A percentile compares a stretch with the other conserved stretches of the same genome.
phyloP scores from a whole-genome alignment of 2,329 filamentous ascomycete species.

The Elsinoe fawcettii region DNA sequence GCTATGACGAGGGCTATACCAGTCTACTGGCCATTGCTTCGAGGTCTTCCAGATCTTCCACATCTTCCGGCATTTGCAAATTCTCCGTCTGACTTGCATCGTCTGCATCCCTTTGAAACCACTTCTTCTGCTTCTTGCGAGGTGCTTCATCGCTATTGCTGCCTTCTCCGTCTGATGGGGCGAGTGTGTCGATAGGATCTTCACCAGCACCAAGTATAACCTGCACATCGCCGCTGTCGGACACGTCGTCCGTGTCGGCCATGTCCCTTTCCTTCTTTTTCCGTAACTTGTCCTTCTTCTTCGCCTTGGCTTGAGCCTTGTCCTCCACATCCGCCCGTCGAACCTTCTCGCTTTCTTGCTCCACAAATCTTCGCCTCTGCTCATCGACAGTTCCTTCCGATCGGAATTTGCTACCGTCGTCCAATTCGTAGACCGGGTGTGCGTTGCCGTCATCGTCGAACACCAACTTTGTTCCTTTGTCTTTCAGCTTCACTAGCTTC shows the following conservation, averaged over 20 bases:
- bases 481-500: slow-evolving; percentile 82
- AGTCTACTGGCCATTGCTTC: slow-evolving; percentile 69
- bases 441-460: slow-evolving; percentile 89
- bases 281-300: slow-evolving; percentile 66
- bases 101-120: slow-evolving; percentile 63
- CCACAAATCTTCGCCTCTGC: slow-evolving; percentile 70
- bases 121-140: slow-evolving; percentile 65
- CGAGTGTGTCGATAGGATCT: slow-evolving; percentile 23
- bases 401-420: slow-evolving; percentile 73
- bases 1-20: slow-evolving; percentile 35
- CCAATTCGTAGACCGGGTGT: slow-evolving; percentile 80
- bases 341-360: slow-evolving; percentile 64
- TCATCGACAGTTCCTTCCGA: slow-evolving; percentile 65
- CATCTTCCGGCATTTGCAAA: slow-evolving; percentile 54
- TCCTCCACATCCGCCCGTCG: slow-evolving; percentile 70
- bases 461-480: slow-evolving; percentile 73
- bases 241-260: slow-evolving; percentile 41
- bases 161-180: slow-evolving; percentile 31
- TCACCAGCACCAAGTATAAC: slow-evolving; percentile 24
- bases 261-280: slow-evolving; percentile 62
- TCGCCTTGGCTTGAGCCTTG: slow-evolving; percentile 71
- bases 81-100: slow-evolving; percentile 40
- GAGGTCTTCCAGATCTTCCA: slow-evolving; percentile 70
- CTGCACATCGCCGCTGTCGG: slow-evolving; percentile 24
- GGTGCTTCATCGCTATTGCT: slow-evolving; percentile 40